A percentile compares a stretch with the other conserved stretches of the same genome.
phyloP scores from a whole-genome alignment of 1,284 basidiomycete genomes.

The Trichosporon coremiiforme region DNA sequence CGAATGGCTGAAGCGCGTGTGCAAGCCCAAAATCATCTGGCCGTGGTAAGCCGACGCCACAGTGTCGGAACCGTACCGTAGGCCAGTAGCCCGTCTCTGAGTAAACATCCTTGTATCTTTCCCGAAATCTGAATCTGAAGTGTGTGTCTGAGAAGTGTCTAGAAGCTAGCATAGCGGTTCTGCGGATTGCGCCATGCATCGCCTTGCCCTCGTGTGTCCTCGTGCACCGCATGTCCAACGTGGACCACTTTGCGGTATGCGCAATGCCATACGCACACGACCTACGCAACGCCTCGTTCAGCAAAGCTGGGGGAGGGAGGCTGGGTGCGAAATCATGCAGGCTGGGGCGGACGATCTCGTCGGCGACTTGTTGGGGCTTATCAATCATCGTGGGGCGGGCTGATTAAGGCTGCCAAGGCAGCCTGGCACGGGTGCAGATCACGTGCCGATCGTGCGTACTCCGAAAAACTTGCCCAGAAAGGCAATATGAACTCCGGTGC shows the following conservation, averaged over 20 bases:
- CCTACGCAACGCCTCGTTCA: not conserved
- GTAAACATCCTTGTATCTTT: not conserved
- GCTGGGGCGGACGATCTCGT: not conserved
- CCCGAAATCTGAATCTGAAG: not conserved
- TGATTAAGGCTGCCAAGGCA: not conserved
- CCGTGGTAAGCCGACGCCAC: conserved; percentile 37
- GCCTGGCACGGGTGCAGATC: not conserved
- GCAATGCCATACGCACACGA: too few species aligned
- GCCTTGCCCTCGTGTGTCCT: not conserved
- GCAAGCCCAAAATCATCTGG: conserved; percentile 51
- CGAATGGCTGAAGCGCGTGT: conserved; percentile 52
- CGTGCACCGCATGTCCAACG: too few species aligned
- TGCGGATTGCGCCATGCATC: not conserved
- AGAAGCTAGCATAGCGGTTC: not conserved
- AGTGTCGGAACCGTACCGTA: too few species aligned
- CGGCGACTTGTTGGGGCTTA: not conserved
- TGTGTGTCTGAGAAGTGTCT: not conserved
- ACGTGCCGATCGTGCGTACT: not conserved
- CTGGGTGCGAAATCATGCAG: not conserved
- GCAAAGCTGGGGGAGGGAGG: not conserved
- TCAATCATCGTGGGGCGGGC: not conserved
- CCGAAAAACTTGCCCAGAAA: not conserved
- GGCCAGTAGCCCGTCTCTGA: not conserved
- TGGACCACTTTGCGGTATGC: too few species aligned
- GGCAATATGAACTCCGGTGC: not conserved